Evolutionary conservation across 2,329 filamentous ascomycete genomes (phyloP), one percentile per base, ranked within the genome.

Genomic region (Lecanicillium sp.): DNA sequence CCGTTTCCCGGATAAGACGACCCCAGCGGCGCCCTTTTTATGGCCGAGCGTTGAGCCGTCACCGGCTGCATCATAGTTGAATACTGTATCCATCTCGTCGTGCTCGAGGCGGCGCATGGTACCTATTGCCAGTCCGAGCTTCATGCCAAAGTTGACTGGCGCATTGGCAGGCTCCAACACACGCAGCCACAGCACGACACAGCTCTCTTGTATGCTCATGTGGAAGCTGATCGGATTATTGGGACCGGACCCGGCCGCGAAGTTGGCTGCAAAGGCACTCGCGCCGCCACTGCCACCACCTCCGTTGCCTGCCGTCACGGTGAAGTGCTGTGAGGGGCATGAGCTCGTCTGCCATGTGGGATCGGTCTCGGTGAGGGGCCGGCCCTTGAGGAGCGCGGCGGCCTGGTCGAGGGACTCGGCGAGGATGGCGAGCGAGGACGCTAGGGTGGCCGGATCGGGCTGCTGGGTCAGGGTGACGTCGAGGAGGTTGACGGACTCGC

Each of bases 401-500:
- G 79, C 73, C 54, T 79, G 75, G 32, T 68, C 49, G 48, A 83
- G 67, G 20, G 78, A 72, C 49, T 76, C 71, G 49, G 77, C 66
- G 30, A 84, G 70, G 30, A 81, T 67, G 39, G 73, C 70, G 20
- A 84, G 71, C 51, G 81, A 77, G 7, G 73, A 71, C 24, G 75
- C 67, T 24, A 83, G 70, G 49, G 79, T 77, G 20, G 64, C 72
- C 68, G 59, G 81, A 65, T 68, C 82, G 77, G 49, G 54, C 70
- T 10, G 11, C 2, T 29, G 19, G 45, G 83, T 84, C 23, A 85
- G 77, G 37, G 85, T 88, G 14, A 94, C 78, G 57, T 85, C 80
- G 42, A 95, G 82, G 39, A 95, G 81, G 64, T 94, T 88, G 53
- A 96, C 79, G 49, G 87, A 84, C 58, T 88, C 80, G 52, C 86